These are phyloP conservation scores for Hortiboletus flavorubellus DNA, from an alignment of 768 basidiomycete species.

Conservation along the genomic window DNA sequence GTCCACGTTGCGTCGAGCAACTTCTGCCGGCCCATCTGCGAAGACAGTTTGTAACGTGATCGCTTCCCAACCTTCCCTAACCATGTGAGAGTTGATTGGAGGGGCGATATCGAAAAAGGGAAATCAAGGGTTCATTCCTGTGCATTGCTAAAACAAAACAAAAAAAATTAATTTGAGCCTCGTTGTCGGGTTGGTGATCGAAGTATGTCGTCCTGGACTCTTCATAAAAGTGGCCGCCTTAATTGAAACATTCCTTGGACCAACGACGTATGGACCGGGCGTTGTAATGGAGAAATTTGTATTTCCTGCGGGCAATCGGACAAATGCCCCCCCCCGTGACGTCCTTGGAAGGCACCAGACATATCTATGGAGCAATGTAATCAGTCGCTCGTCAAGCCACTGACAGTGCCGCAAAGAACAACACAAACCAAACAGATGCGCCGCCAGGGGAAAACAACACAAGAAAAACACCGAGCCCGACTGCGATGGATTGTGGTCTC, in stretches of 20 bases:
- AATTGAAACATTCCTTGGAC: conserved; percentile 9
- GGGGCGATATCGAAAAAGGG: conserved; percentile 3
- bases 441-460: conserved; percentile 6
- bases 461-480: conserved; percentile 9
- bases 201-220: neutral
- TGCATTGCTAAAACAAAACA: neutral
- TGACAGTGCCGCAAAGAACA: conserved; percentile 9
- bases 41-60: conserved; percentile 25
- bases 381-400: conserved; percentile 3
- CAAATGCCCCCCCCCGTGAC: neutral
- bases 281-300: neutral
- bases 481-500: conserved; percentile 2
- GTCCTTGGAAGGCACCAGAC: neutral
- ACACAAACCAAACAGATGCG: conserved; percentile 7
- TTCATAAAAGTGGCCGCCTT: neutral
- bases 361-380: conserved; percentile 5
- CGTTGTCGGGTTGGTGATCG: conserved; percentile 6
- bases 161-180: conserved; percentile 2
- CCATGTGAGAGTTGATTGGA: conserved; percentile 11
- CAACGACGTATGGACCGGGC: neutral
- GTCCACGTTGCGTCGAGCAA: conserved; percentile 24
- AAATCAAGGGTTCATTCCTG: conserved; percentile 9
- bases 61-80: conserved; percentile 11
- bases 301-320: conserved; percentile 9
- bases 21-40: conserved; percentile 11